These are phyloP conservation scores for Phytophthora sp. DNA, from an alignment of 352 stramenopile species.

Conservation along the genomic window DNA sequence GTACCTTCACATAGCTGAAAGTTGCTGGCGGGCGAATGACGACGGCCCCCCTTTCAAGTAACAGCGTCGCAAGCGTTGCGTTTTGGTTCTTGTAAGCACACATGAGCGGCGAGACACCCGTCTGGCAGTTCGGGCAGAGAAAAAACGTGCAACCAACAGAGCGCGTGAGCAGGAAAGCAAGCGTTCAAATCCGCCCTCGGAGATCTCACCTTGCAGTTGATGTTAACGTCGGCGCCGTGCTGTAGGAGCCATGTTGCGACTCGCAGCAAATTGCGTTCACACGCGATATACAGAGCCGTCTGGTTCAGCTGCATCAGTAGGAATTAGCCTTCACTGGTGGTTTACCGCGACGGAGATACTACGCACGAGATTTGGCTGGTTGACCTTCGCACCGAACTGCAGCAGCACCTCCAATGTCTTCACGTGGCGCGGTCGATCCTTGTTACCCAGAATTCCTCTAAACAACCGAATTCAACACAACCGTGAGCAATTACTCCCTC, in stretches of 20 bases:
- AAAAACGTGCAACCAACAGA: not conserved
- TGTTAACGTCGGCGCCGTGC: conserved; percentile 62
- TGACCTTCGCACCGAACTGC: conserved; percentile 58
- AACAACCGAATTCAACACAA: not conserved
- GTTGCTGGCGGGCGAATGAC: conserved; percentile 35
- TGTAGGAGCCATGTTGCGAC: conserved; percentile 57
- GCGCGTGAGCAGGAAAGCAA: not conserved
- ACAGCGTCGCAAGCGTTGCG: conserved; percentile 37
- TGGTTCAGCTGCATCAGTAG: conserved; percentile 51
- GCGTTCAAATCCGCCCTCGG: not conserved
- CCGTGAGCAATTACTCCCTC: too few relatives aligned
- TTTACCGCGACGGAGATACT: not conserved
- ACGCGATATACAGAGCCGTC: conserved; percentile 61
- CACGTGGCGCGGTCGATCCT: conserved; percentile 52
- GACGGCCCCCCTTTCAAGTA: conserved; percentile 53
- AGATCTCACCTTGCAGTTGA: conserved; percentile 44
- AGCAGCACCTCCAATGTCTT: conserved; percentile 63
- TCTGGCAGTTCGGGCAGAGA: not conserved
- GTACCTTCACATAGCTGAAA: conserved; percentile 51
- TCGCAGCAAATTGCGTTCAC: conserved; percentile 47
- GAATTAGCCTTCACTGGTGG: too few relatives aligned
- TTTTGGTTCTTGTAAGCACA: conserved; percentile 68
- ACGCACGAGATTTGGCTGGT: conserved; percentile 56
- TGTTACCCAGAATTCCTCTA: conserved; percentile 49
- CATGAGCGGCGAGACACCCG: conserved; percentile 54